These are phyloP conservation scores for Ogataea saltuana DNA, from an alignment of 805 yeast genomes.

Conservation along the genomic window DNA sequence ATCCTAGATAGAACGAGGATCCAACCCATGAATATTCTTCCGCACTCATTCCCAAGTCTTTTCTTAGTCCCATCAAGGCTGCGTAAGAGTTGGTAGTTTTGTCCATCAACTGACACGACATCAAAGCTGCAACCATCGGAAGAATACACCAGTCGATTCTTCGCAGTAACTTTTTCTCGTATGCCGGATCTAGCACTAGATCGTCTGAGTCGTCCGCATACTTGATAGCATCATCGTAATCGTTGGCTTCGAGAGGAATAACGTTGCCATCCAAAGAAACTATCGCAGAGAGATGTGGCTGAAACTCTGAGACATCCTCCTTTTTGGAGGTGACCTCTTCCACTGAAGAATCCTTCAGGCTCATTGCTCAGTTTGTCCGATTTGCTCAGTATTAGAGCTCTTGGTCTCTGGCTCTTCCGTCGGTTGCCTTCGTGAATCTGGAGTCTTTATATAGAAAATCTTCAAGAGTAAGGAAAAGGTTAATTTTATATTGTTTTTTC, in stretches of 20 bases:
- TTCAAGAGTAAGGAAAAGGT: no score
- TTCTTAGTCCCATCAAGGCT: constrained; percentile 46
- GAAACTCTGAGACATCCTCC: neutral
- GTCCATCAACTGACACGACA: constrained; percentile 27
- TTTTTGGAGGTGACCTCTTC: neutral
- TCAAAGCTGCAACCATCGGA: constrained; percentile 24
- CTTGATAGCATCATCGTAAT: constrained; percentile 39
- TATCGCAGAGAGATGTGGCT: constrained; percentile 3
- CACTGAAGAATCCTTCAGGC: neutral
- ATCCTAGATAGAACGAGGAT: constrained; percentile 52
- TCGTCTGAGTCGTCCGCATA: constrained; percentile 27
- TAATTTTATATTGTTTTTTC: neutral
- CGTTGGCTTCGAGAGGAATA: neutral
- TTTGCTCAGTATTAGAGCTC: neutral
- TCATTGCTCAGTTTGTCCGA: neutral
- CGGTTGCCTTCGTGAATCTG: no score
- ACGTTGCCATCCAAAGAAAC: constrained; percentile 5
- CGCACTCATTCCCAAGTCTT: constrained; percentile 50
- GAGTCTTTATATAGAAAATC: no score
- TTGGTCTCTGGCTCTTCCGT: neutral
- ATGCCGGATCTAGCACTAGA: constrained; percentile 19
- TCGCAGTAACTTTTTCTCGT: constrained; percentile 18
- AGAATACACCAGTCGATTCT: constrained; percentile 25
- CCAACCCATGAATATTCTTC: constrained; percentile 50
- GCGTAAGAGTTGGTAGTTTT: constrained; percentile 29